phyloP scores from a whole-genome alignment of 805 yeast species.

The Tetrapisispora fleetii region DNA sequence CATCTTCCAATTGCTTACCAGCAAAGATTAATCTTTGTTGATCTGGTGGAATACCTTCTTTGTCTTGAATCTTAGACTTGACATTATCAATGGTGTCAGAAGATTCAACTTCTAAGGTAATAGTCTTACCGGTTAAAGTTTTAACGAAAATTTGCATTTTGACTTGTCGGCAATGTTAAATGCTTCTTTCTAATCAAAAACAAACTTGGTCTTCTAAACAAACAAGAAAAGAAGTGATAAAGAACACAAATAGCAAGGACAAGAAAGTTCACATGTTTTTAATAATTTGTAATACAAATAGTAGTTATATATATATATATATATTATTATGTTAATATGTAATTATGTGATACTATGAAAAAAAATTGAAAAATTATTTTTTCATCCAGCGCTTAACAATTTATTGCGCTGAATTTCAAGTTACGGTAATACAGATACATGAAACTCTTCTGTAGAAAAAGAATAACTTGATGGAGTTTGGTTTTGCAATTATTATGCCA shows the following conservation, averaged over 20 bases:
- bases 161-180: slow-evolving; percentile 39
- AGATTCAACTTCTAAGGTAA: slow-evolving; percentile 95
- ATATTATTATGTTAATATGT: too few species aligned
- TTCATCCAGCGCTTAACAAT: too few species aligned
- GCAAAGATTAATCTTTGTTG: slow-evolving; percentile 96
- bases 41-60: slow-evolving; percentile 96
- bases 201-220: not conserved
- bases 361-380: too few species aligned
- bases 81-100: slow-evolving; percentile 96
- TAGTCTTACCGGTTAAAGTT: slow-evolving; percentile 98
- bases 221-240: not conserved
- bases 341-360: too few species aligned
- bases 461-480: too few species aligned
- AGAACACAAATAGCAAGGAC: too few species aligned
- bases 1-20: slow-evolving; percentile 95
- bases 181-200: slow-evolving; percentile 33
- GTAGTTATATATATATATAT: not conserved
- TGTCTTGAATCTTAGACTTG: slow-evolving; percentile 93
- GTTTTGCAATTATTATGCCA: too few species aligned
- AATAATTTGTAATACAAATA: not conserved
- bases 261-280: not conserved
- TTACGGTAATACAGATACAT: too few species aligned
- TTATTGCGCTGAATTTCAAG: too few species aligned
- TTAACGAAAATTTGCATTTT: slow-evolving; percentile 95
- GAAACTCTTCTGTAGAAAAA: too few species aligned